These are phyloP conservation scores for Fusarium chaquense DNA, from an alignment of 2,329 filamentous ascomycete genomes.

Conservation along the genomic window DNA sequence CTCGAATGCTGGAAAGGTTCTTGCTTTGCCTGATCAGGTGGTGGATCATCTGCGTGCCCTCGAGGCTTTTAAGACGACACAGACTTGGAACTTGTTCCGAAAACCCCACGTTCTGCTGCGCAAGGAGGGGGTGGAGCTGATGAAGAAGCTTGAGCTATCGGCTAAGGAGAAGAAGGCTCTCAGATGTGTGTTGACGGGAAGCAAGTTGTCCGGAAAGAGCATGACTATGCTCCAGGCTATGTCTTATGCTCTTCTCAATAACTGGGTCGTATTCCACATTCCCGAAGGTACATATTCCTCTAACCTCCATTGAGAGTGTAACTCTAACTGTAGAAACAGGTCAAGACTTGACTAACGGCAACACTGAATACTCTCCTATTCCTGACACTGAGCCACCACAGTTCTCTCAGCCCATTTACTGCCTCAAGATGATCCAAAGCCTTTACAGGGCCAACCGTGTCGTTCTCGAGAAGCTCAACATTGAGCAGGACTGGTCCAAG, in stretches of 20 bases:
- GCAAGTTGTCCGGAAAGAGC: constrained; percentile 85
- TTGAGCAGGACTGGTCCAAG: constrained; percentile 59
- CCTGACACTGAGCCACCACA: constrained; percentile 66
- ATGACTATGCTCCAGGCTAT: constrained; percentile 86
- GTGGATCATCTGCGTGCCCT: constrained; percentile 85
- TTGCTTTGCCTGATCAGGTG: constrained; percentile 74
- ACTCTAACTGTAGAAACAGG: constrained; percentile 55
- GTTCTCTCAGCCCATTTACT: constrained; percentile 85
- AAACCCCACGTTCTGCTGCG: constrained; percentile 83
- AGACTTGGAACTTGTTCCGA: constrained; percentile 89
- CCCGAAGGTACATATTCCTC: constrained; percentile 76
- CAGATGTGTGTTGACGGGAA: constrained; percentile 78
- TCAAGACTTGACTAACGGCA: constrained; percentile 82
- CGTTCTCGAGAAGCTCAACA: constrained; percentile 67
- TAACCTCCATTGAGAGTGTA: neutral
- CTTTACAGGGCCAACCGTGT: constrained; percentile 78
- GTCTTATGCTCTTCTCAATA: constrained; percentile 81
- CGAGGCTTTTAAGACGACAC: constrained; percentile 90
- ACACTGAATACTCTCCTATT: constrained; percentile 83
- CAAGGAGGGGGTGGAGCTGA: constrained; percentile 79
- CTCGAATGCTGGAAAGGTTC: constrained; percentile 72
- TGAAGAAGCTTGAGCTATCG: constrained; percentile 70
- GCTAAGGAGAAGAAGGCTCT: constrained; percentile 65
- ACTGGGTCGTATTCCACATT: constrained; percentile 90
- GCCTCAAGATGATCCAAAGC: constrained; percentile 77